A percentile compares a stretch with the other conserved stretches of the same genome.
These are phyloP conservation scores for Akanthomyces uredinophilus DNA, from an alignment of 2,329 filamentous ascomycete genomes.

Conservation along the genomic window DNA sequence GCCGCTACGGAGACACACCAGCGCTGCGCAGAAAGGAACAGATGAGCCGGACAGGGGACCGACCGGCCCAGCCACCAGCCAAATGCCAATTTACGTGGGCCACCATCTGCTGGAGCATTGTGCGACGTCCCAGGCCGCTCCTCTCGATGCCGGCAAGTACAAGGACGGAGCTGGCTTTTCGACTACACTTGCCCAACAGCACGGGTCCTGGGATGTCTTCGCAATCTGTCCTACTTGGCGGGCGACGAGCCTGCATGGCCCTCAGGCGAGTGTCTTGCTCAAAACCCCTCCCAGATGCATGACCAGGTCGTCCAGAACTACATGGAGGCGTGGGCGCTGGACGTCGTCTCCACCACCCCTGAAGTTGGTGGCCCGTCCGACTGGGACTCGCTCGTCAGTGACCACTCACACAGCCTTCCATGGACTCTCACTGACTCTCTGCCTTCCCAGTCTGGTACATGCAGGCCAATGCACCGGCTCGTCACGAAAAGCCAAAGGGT, in stretches of 20 bases:
- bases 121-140: background rate
- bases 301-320: background rate
- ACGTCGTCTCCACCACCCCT: conserved; percentile 11
- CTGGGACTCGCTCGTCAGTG: background rate
- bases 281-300: background rate
- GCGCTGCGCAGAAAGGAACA: background rate
- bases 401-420: conserved; percentile 1
- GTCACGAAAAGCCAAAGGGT: conserved; percentile 2
- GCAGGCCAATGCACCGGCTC: background rate
- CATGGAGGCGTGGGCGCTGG: background rate
- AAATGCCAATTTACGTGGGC: background rate
- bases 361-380: conserved; percentile 8
- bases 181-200: background rate
- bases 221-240: background rate
- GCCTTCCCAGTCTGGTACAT: background rate
- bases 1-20: background rate
- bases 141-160: background rate
- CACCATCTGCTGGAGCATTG: background rate
- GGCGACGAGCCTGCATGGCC: background rate
- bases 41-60: conserved; percentile 2
- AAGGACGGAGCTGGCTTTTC: background rate
- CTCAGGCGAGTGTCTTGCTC: background rate
- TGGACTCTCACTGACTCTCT: background rate
- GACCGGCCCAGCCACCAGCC: too few relatives aligned
- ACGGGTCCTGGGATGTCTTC: background rate